Evolutionary conservation across 495 filamentous ascomycete genomes (phyloP).

Genomic region (Aspergillus taichungensis): DNA sequence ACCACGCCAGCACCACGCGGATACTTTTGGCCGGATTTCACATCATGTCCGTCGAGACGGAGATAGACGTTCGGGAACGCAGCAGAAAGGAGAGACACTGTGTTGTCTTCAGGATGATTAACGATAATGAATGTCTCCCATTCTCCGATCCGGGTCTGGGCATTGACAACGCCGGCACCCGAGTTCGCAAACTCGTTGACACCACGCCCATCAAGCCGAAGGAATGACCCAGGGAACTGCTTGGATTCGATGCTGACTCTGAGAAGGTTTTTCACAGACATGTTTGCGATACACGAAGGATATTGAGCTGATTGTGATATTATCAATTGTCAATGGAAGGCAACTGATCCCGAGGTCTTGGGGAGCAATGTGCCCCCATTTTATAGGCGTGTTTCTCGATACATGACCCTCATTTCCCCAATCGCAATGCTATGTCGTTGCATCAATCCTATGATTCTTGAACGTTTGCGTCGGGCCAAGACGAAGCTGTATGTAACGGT

Average conservation of each 20-base stretch:
- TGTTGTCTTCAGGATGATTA: background rate
- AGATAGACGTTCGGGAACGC: background rate
- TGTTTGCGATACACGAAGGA: no score
- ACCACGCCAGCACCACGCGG: background rate
- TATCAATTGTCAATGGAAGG: no score
- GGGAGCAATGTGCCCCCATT: no score
- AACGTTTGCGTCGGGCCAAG: no score
- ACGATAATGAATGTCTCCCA: background rate
- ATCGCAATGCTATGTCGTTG: no score
- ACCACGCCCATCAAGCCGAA: background rate
- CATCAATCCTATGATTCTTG: no score
- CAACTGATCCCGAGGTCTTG: no score
- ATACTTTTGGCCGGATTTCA: background rate
- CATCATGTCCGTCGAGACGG: background rate
- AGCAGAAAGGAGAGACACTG: background rate
- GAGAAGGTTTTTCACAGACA: background rate
- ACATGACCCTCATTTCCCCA: no score
- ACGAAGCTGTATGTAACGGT: no score
- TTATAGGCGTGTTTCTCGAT: no score
- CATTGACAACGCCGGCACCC: background rate
- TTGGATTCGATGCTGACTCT: constrained; percentile 1
- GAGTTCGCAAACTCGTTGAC: background rate
- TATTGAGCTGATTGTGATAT: no score
- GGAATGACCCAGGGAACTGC: background rate
- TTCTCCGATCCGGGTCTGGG: background rate